Evolutionary conservation across 345 rosid species (phyloP).

Genomic region (Gynandropsis gynandra): DNA sequence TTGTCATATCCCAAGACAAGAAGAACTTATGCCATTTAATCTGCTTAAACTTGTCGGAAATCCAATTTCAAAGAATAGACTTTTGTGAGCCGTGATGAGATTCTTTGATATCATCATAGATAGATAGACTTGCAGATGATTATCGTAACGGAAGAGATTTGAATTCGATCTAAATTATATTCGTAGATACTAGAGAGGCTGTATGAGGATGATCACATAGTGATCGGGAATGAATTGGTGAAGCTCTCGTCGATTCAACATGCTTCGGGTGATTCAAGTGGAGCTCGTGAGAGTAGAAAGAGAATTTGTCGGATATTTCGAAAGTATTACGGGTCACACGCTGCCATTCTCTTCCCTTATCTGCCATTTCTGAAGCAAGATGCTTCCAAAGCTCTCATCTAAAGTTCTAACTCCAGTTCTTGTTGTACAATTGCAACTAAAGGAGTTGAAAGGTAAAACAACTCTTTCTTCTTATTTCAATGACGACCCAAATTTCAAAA

Average conservation of each 20-base stretch:
- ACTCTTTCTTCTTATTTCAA: too few relatives aligned
- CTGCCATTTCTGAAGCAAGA: conserved; percentile 34
- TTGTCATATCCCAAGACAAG: conserved; percentile 1
- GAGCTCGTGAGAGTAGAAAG: conserved; percentile 37
- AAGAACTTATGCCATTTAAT: too few relatives aligned
- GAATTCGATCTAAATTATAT: conserved; percentile 12
- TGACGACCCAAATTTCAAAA: too few relatives aligned
- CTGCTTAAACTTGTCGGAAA: too few relatives aligned
- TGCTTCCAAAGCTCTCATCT: conserved; percentile 16
- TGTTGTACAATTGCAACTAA: too few relatives aligned
- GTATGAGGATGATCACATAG: conserved; percentile 54
- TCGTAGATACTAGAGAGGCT: conserved; percentile 61
- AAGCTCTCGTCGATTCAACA: conserved; percentile 66
- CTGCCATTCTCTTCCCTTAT: conserved; percentile 37
- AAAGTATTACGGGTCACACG: conserved; percentile 51
- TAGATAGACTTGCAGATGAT: too few relatives aligned
- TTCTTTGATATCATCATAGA: too few relatives aligned
- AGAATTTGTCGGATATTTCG: conserved; percentile 35
- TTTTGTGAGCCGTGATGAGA: too few relatives aligned
- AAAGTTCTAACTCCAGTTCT: too few relatives aligned
- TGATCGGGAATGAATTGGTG: conserved; percentile 68
- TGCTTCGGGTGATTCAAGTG: conserved; percentile 35
- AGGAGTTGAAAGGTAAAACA: too few relatives aligned
- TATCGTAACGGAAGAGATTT: background rate
- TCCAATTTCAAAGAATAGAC: too few relatives aligned